Evolutionary conservation across 805 yeast genomes (phyloP).

Genomic region (Saccharomycopsis sp.): DNA sequence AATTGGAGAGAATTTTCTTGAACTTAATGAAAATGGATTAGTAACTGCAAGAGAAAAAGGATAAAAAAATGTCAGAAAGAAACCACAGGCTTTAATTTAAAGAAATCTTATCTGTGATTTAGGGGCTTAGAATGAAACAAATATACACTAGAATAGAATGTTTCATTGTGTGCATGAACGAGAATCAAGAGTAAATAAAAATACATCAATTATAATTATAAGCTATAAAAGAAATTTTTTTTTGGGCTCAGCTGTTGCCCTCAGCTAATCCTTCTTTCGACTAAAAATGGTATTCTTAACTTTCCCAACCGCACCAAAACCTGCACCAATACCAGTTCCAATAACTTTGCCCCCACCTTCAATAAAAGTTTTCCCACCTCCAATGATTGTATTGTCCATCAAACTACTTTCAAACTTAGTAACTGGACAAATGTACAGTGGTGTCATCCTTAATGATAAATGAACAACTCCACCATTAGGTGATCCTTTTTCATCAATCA

Average conservation of each 20-base stretch:
- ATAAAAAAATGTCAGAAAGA: no score
- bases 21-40: no score
- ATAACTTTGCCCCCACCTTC: slow-evolving; percentile 41
- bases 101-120: no score
- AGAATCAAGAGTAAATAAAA: no score
- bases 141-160: no score
- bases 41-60: no score
- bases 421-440: slow-evolving; percentile 54
- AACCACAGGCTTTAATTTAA: no score
- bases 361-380: slow-evolving; percentile 44
- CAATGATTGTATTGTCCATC: slow-evolving; percentile 33
- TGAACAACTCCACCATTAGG: slow-evolving; percentile 50
- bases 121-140: no score
- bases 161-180: no score
- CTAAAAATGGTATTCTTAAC: slow-evolving; percentile 37
- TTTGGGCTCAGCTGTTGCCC: neutral
- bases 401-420: slow-evolving; percentile 27
- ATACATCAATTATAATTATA: no score
- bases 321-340: slow-evolving; percentile 35
- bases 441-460: slow-evolving; percentile 56
- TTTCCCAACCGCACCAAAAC: slow-evolving; percentile 33
- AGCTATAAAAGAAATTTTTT: no score
- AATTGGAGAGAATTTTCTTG: no score
- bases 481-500: slow-evolving; percentile 35
- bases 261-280: slow-evolving; percentile 18